Evolutionary conservation across 306 rosid genomes (phyloP).

Genomic region (Fagus sylvatica): DNA sequence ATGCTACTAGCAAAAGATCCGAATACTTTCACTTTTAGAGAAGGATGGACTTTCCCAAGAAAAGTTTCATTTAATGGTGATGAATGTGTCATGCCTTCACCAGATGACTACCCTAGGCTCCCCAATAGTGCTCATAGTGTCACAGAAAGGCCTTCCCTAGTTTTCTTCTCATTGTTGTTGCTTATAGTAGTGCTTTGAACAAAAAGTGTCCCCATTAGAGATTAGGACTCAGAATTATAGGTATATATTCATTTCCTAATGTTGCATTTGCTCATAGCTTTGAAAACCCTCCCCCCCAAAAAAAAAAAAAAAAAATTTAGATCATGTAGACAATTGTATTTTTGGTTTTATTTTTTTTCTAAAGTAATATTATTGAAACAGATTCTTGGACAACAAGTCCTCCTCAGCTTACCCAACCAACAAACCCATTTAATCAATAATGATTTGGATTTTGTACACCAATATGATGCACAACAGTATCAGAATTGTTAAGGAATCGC

Average conservation of each 20-base stretch:
- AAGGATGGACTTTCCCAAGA: conserved; percentile 83
- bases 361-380: no score
- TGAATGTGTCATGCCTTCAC: conserved; percentile 80
- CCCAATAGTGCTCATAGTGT: conserved; percentile 44
- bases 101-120: conserved; percentile 60
- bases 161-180: background rate
- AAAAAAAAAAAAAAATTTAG: background rate
- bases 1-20: conserved; percentile 59
- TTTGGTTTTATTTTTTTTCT: no score
- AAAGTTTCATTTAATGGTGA: conserved; percentile 72
- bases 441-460: no score
- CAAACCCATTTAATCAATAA: no score
- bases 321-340: background rate
- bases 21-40: conserved; percentile 56
- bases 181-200: background rate
- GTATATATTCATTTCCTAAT: background rate
- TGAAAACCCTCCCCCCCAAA: no score
- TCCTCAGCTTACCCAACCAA: no score
- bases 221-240: background rate
- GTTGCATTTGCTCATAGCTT: background rate
- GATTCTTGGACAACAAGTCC: no score
- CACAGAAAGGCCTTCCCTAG: background rate
- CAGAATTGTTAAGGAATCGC: no score
- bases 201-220: background rate
- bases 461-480: no score